These are phyloP conservation scores for Neopestalotiopsis sp. DNA, from an alignment of 2,329 filamentous ascomycete genomes.

Conservation along the genomic window DNA sequence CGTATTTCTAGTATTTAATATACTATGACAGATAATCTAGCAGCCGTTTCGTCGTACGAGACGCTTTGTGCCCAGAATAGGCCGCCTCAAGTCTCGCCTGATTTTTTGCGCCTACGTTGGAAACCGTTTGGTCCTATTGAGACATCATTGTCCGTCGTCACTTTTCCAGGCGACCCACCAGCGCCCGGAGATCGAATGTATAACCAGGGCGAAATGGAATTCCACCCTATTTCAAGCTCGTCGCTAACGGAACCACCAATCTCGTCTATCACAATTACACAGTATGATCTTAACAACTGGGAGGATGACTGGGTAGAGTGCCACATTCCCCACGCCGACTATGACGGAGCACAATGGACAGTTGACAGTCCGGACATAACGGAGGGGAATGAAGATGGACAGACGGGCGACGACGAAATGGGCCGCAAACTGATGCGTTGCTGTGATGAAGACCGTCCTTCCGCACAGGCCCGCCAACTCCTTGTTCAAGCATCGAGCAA, in stretches of 20 bases:
- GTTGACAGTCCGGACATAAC: background rate
- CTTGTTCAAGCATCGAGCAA: background rate
- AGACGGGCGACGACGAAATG: background rate
- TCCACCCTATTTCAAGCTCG: background rate
- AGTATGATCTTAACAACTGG: background rate
- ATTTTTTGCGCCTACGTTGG: background rate
- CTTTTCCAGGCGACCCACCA: background rate
- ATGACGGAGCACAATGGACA: background rate
- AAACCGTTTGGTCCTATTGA: background rate
- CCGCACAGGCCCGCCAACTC: background rate
- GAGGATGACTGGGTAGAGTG: conserved; percentile 1
- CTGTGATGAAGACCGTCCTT: background rate
- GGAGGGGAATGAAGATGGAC: background rate
- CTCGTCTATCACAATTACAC: background rate
- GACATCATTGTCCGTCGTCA: background rate
- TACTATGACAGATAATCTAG: too few species aligned
- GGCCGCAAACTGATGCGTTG: conserved; percentile 4
- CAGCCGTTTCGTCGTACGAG: background rate
- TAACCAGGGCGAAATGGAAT: background rate
- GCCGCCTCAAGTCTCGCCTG: background rate
- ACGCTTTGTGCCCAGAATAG: background rate
- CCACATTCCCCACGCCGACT: background rate
- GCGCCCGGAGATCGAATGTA: background rate
- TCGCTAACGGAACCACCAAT: background rate
- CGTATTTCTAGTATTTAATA: too few species aligned